Percentiles rank a stretch among this genome's conserved stretches.
Evolutionary conservation across 2,329 filamentous ascomycete species (phyloP).

Genomic region (Calonectria hawksworthii): DNA sequence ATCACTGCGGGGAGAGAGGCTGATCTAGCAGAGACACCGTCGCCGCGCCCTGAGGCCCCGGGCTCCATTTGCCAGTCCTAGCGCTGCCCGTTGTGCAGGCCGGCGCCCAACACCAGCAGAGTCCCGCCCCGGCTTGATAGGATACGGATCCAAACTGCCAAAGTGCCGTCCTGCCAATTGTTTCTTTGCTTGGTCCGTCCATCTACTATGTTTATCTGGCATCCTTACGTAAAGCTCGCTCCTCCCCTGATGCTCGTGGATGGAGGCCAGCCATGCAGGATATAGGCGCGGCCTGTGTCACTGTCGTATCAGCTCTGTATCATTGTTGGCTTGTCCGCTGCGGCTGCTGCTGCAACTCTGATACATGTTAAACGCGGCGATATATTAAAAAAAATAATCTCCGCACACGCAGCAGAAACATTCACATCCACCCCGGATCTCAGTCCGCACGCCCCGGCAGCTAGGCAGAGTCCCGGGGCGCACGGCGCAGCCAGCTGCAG

Average conservation of each 20-base stretch:
- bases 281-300: slow-evolving; percentile 8
- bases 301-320: slow-evolving; percentile 7
- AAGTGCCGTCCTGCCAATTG: not conserved
- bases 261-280: not conserved
- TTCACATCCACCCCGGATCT: not conserved
- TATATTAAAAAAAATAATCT: not conserved
- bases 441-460: not conserved
- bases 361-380: not conserved
- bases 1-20: slow-evolving; percentile 14
- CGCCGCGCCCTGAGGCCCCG: slow-evolving; percentile 16
- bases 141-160: not conserved
- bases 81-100: not conserved
- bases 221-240: slow-evolving; percentile 5
- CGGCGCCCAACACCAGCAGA: not conserved
- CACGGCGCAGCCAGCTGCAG: not conserved
- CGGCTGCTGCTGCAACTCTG: slow-evolving; percentile 1
- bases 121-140: slow-evolving; percentile 13
- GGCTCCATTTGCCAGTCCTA: slow-evolving; percentile 16
- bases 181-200: not conserved
- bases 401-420: not conserved
- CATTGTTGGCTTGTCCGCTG: not conserved
- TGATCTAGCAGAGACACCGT: slow-evolving; percentile 19
- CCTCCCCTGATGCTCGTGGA: not conserved
- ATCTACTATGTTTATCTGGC: not conserved
- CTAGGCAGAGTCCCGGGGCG: not conserved